Conservation (phyloP, 768 basidiomycete genomes). For the Tulasnella sp. region DNA sequence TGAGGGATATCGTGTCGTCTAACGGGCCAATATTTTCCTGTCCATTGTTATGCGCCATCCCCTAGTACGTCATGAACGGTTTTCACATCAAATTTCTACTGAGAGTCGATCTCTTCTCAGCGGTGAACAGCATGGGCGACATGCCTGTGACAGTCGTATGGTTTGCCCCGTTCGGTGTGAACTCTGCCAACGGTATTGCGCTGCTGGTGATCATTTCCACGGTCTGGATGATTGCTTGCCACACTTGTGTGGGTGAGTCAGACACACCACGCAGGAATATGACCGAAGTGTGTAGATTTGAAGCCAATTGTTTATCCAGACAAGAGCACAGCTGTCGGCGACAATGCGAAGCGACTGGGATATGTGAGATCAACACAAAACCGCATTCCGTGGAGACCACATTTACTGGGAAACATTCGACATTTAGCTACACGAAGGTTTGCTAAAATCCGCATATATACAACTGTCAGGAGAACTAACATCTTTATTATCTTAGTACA, state of each 20-base stretch:
- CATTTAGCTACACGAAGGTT: slow-evolving; percentile 59
- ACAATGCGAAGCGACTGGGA: slow-evolving; percentile 40
- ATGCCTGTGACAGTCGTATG: slow-evolving; percentile 42
- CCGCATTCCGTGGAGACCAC: slow-evolving; percentile 56
- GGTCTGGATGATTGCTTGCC: slow-evolving; percentile 35
- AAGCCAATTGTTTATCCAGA: slow-evolving; percentile 32
- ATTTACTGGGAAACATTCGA: slow-evolving; percentile 51
- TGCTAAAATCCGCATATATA: not conserved
- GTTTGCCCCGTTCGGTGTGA: slow-evolving; percentile 49
- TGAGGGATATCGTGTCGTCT: slow-evolving; percentile 30
- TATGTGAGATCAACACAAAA: slow-evolving; percentile 50
- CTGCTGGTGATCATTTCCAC: slow-evolving; percentile 45
- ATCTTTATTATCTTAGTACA: slow-evolving; percentile 7
- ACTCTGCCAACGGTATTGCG: slow-evolving; percentile 51
- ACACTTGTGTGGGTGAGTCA: slow-evolving; percentile 63
- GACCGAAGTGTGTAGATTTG: too few relatives aligned
- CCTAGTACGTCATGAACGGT: slow-evolving; percentile 24
- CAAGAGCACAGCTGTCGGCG: slow-evolving; percentile 46
- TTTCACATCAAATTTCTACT: not conserved
- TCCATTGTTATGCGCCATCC: slow-evolving; percentile 33
- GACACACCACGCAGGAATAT: too few relatives aligned
- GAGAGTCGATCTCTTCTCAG: slow-evolving; percentile 28
- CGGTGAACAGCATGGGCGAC: slow-evolving; percentile 39
- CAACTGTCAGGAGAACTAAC: not conserved
- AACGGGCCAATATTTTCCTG: slow-evolving; percentile 36